These are phyloP conservation scores for Fragilariopsis cylindrus DNA, from an alignment of 108 stramenopile genomes.

Conservation along the genomic window DNA sequence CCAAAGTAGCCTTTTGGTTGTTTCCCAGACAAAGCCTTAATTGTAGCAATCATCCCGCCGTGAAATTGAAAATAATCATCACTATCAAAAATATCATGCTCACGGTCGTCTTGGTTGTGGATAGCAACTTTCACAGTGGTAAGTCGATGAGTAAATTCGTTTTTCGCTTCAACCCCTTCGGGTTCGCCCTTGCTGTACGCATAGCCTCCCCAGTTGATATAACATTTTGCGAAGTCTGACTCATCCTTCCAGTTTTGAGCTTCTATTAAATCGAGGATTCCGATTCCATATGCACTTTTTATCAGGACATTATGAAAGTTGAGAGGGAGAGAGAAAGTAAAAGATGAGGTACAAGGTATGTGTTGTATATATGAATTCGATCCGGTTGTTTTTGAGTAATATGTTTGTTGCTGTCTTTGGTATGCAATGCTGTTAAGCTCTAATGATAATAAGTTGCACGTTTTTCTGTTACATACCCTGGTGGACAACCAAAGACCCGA, in stretches of 20 bases:
- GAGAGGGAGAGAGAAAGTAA: not conserved
- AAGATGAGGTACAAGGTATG: too few relatives aligned
- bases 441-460: too few relatives aligned
- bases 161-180: conserved; percentile 8
- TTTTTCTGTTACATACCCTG: not conserved
- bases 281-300: not conserved
- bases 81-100: conserved; percentile 15
- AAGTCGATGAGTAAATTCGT: conserved; percentile 11
- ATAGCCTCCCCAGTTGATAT: conserved; percentile 17
- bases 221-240: conserved; percentile 10
- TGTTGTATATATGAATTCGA: too few relatives aligned
- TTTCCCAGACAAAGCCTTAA: conserved; percentile 11
- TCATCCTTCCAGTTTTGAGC: conserved; percentile 18
- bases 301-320: not conserved
- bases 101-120: conserved; percentile 15
- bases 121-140: conserved; percentile 13
- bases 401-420: too few relatives aligned
- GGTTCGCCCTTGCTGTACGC: conserved; percentile 8
- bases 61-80: conserved; percentile 18
- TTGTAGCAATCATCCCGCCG: conserved; percentile 13
- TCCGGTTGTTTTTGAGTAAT: too few relatives aligned
- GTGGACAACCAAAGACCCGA: conserved; percentile 9
- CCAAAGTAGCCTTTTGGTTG: conserved; percentile 15
- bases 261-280: conserved; percentile 10
- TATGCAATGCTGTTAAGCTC: too few relatives aligned